phyloP scores from a whole-genome alignment of 129 eudicot genomes.

The Helianthus tuberosus region DNA sequence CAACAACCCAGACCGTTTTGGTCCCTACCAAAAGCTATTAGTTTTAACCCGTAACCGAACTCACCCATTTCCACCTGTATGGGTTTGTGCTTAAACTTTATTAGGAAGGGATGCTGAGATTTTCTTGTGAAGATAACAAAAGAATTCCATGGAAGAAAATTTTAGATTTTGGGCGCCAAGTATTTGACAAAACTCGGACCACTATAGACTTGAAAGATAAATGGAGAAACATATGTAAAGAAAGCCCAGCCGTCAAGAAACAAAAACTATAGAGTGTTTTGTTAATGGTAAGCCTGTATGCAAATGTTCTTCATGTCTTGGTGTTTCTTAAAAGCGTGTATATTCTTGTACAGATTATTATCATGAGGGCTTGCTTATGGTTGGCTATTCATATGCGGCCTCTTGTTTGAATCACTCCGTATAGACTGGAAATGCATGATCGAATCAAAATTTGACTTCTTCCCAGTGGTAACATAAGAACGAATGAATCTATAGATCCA shows the following conservation, averaged over 20 bases:
- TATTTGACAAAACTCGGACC: conserved; percentile 58
- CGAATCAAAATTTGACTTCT: not conserved
- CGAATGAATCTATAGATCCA: not conserved
- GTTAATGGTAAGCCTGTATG: not conserved
- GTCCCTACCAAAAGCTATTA: not conserved
- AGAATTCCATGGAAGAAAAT: conserved; percentile 71
- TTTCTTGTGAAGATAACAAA: conserved; percentile 28
- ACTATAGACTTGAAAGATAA: conserved; percentile 73
- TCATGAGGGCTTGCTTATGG: not conserved
- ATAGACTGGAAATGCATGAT: not conserved
- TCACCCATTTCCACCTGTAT: not conserved
- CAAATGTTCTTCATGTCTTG: not conserved
- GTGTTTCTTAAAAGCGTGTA: conserved; percentile 5
- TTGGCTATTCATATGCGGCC: not conserved
- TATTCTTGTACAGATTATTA: not conserved
- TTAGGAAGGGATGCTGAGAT: conserved; percentile 64
- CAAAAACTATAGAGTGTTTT: conserved; percentile 16
- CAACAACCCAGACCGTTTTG: not conserved
- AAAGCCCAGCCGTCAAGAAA: conserved; percentile 33
- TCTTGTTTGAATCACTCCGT: not conserved
- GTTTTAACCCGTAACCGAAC: not conserved
- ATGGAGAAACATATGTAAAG: conserved; percentile 84
- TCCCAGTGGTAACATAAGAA: not conserved
- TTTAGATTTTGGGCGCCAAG: conserved; percentile 56
- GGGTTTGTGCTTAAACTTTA: conserved; percentile 12